Base-by-base conservation (phyloP, 768 basidiomycete species). In the Tricholoma flavovirens region DNA sequence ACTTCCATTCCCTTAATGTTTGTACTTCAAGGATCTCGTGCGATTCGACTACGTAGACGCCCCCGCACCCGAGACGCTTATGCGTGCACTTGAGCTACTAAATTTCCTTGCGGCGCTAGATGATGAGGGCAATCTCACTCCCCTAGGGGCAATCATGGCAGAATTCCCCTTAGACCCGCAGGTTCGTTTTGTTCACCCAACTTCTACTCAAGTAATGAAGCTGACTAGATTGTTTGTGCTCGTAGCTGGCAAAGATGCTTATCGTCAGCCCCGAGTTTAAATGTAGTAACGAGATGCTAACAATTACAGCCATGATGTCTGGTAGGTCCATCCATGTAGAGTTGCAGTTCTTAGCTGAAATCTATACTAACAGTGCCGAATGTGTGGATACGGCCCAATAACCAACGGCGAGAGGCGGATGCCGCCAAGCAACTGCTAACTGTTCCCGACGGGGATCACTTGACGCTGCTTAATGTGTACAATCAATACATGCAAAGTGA, bases 121-220 rank as follows among this genome's bases (percentile, higher is more conserved):
- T 65, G 94, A 98, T 62, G 93, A 97, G 3, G 95, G 97, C 10
- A 84, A 92, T 51, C 70, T 99, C 56, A 98, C 97, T 0, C 71
- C 84, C 0, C 74, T 98, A 7, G 97, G 97, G 4, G 76, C 73
- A 35, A 87, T 93, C 58, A 98, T 98, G 96, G 96, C 97, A 0
- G 93, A 98, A 63, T 98, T 98, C 77, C 97, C 96, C 11, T 80
- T 99, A n/a, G 97, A 98, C 69, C 97, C 96, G 38, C 95, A 95
- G 78, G 90, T 89, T 61, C 36, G 77, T 57, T n/a, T 33, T 40
- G 36, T 33, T 49, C 45, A n/a, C n/a, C n/a, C n/a, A 19, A 30
- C 15, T 5, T 9, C 2, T 32, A 22, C 17, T 21, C 21, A 29
- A 24, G 35, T 50, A 12, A 30, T 56, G 53, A 51, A 60, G 17